Conservation (phyloP, 2,329 filamentous ascomycete genomes). For the Seiridium unicorne region DNA sequence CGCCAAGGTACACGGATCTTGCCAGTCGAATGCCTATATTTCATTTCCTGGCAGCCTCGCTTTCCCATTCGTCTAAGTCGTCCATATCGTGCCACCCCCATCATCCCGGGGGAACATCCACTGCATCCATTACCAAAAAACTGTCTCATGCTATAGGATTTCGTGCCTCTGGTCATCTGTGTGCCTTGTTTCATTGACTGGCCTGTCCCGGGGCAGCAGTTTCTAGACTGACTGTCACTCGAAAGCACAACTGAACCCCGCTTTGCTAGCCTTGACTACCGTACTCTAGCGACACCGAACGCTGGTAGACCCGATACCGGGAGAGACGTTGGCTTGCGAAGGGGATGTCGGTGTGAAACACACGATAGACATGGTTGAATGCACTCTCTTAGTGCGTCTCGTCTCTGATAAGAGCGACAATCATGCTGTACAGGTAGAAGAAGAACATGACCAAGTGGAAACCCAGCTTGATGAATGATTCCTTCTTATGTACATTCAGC, state of each 20-base stretch:
- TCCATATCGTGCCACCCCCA: not conserved
- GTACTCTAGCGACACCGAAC: too few relatives aligned
- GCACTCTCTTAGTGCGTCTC: conserved; percentile 67
- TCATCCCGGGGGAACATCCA: not conserved
- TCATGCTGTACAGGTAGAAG: conserved; percentile 99
- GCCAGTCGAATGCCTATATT: not conserved
- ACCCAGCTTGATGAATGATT: conserved; percentile 98
- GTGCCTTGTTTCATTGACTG: not conserved
- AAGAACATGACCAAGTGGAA: conserved; percentile 99
- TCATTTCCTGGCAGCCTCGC: not conserved
- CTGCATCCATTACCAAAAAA: not conserved
- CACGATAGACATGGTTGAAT: not conserved
- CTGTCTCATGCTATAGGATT: not conserved
- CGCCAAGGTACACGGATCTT: not conserved
- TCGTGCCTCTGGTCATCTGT: not conserved
- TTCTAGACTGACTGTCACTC: too few relatives aligned
- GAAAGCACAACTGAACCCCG: too few relatives aligned
- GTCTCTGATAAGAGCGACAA: conserved; percentile 93
- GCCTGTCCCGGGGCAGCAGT: not conserved
- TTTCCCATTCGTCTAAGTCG: conserved; percentile 1
- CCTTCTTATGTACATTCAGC: conserved; percentile 99
- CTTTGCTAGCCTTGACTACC: too few relatives aligned
- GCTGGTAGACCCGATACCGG: not conserved
- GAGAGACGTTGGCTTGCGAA: not conserved
- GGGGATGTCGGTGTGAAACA: not conserved